Evolutionary conservation across 768 basidiomycete species (phyloP).

Genomic region (Lactarius hatsudake): DNA sequence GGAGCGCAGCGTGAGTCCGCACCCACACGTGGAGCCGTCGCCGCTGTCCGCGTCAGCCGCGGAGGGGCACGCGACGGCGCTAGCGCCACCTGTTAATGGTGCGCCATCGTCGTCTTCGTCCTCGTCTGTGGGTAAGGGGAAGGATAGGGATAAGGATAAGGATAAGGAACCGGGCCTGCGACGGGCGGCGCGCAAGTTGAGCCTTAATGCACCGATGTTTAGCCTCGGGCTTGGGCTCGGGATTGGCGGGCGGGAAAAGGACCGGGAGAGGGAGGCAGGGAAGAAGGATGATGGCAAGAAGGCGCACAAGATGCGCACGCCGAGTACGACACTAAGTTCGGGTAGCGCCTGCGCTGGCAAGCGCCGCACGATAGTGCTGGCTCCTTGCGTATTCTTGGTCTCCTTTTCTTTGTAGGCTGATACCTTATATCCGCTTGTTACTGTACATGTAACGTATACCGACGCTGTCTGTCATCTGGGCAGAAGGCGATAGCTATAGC

Average conservation of each 20-base stretch:
- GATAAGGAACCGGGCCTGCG: slow-evolving; percentile 38
- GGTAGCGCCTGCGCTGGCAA: neutral
- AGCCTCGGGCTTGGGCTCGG: slow-evolving; percentile 41
- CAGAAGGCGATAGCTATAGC: neutral
- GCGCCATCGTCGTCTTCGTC: neutral
- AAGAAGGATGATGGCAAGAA: slow-evolving; percentile 16
- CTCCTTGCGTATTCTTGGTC: neutral
- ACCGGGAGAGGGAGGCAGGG: slow-evolving; percentile 10
- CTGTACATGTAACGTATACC: slow-evolving; percentile 1
- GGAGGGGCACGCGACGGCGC: neutral
- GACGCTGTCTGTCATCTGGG: neutral
- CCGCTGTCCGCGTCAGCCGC: neutral
- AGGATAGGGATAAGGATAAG: slow-evolving; percentile 29
- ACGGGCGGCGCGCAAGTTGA: slow-evolving; percentile 51
- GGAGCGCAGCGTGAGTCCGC: slow-evolving; percentile 4
- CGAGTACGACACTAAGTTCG: neutral
- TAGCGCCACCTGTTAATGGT: slow-evolving; percentile 1
- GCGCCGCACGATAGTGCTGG: neutral
- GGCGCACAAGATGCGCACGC: neutral
- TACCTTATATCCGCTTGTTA: neutral
- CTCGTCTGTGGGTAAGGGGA: slow-evolving; percentile 22
- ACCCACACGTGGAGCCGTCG: neutral
- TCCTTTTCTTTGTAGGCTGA: neutral
- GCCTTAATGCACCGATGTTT: slow-evolving; percentile 57
- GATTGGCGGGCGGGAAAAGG: slow-evolving; percentile 7